These are phyloP conservation scores for Symbiodinium natans DNA, from an alignment of 73 alveolate genomes.

Conservation along the genomic window DNA sequence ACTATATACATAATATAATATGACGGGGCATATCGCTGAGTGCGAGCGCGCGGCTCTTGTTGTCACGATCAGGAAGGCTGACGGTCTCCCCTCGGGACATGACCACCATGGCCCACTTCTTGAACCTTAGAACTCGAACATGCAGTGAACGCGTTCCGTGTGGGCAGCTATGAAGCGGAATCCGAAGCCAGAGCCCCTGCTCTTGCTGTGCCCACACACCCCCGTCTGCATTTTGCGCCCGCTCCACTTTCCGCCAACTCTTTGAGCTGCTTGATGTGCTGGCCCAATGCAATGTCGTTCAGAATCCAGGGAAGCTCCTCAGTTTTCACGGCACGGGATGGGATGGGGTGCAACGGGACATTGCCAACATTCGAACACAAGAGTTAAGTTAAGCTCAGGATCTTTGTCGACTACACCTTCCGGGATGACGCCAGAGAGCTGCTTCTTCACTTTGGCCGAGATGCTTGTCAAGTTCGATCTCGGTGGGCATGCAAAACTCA, in stretches of 20 bases:
- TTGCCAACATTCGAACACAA: no score
- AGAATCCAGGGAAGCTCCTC: conserved; percentile 59
- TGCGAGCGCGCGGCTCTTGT: conserved; percentile 1
- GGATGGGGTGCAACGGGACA: no score
- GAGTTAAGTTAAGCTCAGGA: background rate
- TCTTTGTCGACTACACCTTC: background rate
- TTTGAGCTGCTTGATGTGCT: background rate
- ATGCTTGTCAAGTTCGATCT: background rate
- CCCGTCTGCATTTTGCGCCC: no score
- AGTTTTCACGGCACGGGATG: background rate
- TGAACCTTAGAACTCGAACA: conserved; percentile 20
- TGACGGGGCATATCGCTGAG: no score
- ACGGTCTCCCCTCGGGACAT: conserved; percentile 93
- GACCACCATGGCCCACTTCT: conserved; percentile 91
- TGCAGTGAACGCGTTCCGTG: no score
- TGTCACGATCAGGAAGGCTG: conserved; percentile 56
- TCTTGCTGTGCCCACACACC: no score
- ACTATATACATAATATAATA: no score
- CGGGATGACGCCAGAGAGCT: background rate
- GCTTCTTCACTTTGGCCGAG: conserved; percentile 35
- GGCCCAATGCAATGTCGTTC: conserved; percentile 32
- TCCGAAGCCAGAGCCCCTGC: no score
- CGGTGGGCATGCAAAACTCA: background rate
- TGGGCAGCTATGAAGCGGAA: no score
- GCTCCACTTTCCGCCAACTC: background rate